Conservation (phyloP, 345 rosid genomes). For the Lepidium africanum region DNA sequence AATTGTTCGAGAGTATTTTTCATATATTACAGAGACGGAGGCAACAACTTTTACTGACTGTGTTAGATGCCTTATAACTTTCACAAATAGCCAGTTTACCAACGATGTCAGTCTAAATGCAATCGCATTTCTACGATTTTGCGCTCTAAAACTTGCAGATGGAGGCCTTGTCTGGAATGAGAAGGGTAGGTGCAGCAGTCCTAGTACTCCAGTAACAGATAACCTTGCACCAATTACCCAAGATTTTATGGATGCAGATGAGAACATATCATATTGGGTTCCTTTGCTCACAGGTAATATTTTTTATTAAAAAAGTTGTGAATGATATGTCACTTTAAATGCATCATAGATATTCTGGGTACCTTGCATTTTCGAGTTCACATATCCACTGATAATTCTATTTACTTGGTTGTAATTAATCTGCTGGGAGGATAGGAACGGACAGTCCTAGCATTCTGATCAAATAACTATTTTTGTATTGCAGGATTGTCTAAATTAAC, state of each 20-base stretch:
- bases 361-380: not conserved
- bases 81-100: conserved; percentile 82
- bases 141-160: conserved; percentile 90
- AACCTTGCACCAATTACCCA: conserved; percentile 34
- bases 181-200: conserved; percentile 39
- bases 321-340: not conserved
- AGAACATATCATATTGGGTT: conserved; percentile 75
- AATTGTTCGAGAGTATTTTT: conserved; percentile 87
- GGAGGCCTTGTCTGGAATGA: conserved; percentile 74
- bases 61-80: conserved; percentile 85
- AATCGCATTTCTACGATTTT: conserved; percentile 88
- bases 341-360: not conserved
- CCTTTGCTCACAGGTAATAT: conserved; percentile 80
- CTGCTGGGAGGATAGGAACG: conserved; percentile 5
- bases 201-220: conserved; percentile 23
- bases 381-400: not conserved
- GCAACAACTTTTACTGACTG: conserved; percentile 83
- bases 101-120: conserved; percentile 94
- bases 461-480: conserved; percentile 16
- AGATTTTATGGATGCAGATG: conserved; percentile 47
- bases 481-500: conserved; percentile 85
- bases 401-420: conserved; percentile 1
- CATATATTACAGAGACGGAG: conserved; percentile 95
- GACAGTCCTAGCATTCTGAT: conserved; percentile 10
- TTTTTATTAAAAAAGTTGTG: not conserved